These are phyloP conservation scores for Primulina tabacum DNA, from an alignment of 257 asterid species.

Conservation along the genomic window DNA sequence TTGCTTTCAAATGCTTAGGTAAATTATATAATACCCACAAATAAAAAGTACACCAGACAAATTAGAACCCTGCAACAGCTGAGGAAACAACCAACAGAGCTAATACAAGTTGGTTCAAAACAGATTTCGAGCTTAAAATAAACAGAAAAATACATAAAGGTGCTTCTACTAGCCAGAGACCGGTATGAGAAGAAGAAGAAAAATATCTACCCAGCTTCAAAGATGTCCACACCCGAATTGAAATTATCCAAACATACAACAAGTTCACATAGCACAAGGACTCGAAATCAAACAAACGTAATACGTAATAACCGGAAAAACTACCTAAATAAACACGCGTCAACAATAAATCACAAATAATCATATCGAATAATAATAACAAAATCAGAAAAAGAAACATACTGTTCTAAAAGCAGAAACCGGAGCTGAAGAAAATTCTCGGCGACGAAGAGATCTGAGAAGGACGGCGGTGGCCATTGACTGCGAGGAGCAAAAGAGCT, in stretches of 20 bases:
- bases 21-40: too few relatives aligned
- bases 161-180: not conserved
- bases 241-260: not conserved
- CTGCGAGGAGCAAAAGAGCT: not conserved
- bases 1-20: not conserved
- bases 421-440: slow-evolving; percentile 45
- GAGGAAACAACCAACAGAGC: not conserved
- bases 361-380: not conserved
- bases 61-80: not conserved
- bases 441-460: slow-evolving; percentile 63
- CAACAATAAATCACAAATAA: not conserved
- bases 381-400: slow-evolving; percentile 12
- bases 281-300: not conserved
- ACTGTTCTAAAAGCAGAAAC: slow-evolving; percentile 46
- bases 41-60: not conserved
- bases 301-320: too few relatives aligned
- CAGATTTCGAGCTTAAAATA: too few relatives aligned
- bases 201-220: not conserved
- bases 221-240: not conserved
- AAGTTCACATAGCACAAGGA: not conserved
- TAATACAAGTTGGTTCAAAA: not conserved
- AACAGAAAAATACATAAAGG: not conserved
- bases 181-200: not conserved
- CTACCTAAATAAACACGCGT: not conserved
- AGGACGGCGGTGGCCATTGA: slow-evolving; percentile 60